Evolutionary conservation across 108 stramenopile species (phyloP), one percentile per base, ranked within the genome.

Genomic region (Aurantiochytrium sp.): DNA sequence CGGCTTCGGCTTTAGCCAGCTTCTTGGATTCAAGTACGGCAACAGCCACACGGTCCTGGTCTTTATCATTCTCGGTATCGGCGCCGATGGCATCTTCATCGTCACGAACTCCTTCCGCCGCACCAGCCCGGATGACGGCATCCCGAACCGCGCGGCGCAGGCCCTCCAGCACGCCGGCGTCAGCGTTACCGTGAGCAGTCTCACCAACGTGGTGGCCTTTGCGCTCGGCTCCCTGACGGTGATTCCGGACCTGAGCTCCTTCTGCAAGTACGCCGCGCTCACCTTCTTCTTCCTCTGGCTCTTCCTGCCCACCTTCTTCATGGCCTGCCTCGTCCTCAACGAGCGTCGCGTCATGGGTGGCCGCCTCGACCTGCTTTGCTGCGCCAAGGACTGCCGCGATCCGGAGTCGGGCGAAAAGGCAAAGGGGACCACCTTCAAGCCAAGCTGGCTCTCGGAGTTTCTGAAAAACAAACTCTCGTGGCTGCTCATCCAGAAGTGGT

Each of bases 121-220:
- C 69, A 30, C 52, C 4, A 86, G 21, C 3, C 24, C 34, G 1
- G 45, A 21, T 4, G 52, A 52, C 36, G 21, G 31, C 31, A 17
- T 42, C n/a, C 21, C 87, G 1, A 21, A 32, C 21, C 87, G 69
- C 45, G 45, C 52, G 17, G 68, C 68, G 34, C 30, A 50, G 0
- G 68, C 88, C 27, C 41, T 89, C 31, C 12, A 37, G 48, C 73
- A 89, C 31, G 88, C 88, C 5, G 88, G 88, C 2, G 73, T 85
- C 34, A 68, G 50, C 37, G 19, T 89, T 8, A 89, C 86, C 39
- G 54, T 89, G 15, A 86, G 68, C 24, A 69, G 68, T 32, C 39
- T 89, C 52, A 89, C 88, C 19, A 69, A 89, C 34, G 48, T 86
- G 30, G 54, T 89, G 21, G 88, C 88, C 34, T 89, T 89, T 32